Conservation (phyloP, 2,329 filamentous ascomycete species). For the Helotiales sp. region DNA sequence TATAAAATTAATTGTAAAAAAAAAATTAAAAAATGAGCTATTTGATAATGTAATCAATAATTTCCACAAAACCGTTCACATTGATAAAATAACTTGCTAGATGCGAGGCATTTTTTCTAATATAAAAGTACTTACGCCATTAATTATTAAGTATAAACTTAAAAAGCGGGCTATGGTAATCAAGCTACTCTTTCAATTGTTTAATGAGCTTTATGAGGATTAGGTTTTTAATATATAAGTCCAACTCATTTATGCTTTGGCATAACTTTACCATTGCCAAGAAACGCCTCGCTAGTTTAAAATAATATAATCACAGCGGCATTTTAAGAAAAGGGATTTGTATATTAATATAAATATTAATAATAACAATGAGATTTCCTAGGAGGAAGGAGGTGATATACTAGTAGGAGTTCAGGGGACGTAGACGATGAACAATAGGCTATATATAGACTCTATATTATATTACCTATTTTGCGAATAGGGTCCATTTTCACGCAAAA, state of each 20-base stretch:
- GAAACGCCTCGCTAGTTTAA: too few species aligned
- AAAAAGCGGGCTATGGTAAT: constrained; percentile 33
- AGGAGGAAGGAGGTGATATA: neutral
- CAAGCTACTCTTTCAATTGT: constrained; percentile 33
- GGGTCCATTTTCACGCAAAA: too few species aligned
- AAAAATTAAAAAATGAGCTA: constrained; percentile 25
- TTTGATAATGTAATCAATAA: constrained; percentile 32
- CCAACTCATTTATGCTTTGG: too few species aligned
- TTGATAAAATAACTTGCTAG: constrained; percentile 31
- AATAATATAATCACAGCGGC: too few species aligned
- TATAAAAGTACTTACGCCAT: constrained; percentile 26
- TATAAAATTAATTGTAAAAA: constrained; percentile 31
- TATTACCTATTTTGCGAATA: too few species aligned
- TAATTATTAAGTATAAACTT: constrained; percentile 35
- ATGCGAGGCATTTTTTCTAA: constrained; percentile 30
- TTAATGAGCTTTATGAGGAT: too few species aligned
- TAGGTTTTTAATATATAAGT: too few species aligned
- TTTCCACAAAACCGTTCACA: constrained; percentile 34
- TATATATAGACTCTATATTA: too few species aligned
- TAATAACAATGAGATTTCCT: neutral
- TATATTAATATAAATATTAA: neutral
- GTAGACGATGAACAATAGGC: too few species aligned
- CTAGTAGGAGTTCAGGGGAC: too few species aligned
- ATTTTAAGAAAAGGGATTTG: neutral
- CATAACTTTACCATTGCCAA: too few species aligned